Conservation (phyloP, 805 yeast genomes). For the Cyberlindnera bimundalis region DNA sequence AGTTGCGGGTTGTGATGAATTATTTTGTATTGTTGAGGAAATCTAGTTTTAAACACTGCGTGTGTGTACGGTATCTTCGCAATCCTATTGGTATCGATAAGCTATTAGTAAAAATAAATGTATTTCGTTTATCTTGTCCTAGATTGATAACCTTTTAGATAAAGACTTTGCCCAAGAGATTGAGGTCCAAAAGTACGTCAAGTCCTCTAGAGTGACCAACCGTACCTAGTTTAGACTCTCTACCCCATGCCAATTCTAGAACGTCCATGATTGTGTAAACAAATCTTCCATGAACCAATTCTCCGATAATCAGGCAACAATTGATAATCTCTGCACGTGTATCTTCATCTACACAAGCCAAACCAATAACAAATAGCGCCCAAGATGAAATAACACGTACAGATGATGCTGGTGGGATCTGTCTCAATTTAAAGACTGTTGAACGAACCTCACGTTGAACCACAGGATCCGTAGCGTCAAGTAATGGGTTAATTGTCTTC, state of each 20-base stretch:
- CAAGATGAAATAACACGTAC: conserved; percentile 13
- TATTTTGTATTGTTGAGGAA: too few species aligned
- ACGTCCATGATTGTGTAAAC: conserved; percentile 10
- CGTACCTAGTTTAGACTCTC: conserved; percentile 8
- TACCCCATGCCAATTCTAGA: conserved; percentile 12
- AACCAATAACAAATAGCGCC: conserved; percentile 11
- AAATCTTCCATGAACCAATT: conserved; percentile 11
- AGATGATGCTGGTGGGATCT: conserved; percentile 10
- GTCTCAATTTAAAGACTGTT: conserved; percentile 6
- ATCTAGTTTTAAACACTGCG: too few species aligned
- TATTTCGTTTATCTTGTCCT: neutral
- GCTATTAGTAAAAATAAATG: too few species aligned
- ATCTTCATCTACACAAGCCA: conserved; percentile 7
- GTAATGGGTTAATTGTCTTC: conserved; percentile 16
- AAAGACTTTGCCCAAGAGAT: conserved; percentile 2
- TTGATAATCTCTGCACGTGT: conserved; percentile 5
- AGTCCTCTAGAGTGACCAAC: conserved; percentile 6
- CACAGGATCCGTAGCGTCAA: conserved; percentile 12
- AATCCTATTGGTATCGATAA: too few species aligned
- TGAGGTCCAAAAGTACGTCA: conserved; percentile 6
- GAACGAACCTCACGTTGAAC: conserved; percentile 17
- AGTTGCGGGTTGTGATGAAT: too few species aligned
- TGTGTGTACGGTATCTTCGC: too few species aligned
- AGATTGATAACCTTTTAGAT: neutral
- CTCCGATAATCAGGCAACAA: conserved; percentile 7